Base-by-base conservation (phyloP, 164 flowering plant genomes). In the Dillenia turbinata region DNA sequence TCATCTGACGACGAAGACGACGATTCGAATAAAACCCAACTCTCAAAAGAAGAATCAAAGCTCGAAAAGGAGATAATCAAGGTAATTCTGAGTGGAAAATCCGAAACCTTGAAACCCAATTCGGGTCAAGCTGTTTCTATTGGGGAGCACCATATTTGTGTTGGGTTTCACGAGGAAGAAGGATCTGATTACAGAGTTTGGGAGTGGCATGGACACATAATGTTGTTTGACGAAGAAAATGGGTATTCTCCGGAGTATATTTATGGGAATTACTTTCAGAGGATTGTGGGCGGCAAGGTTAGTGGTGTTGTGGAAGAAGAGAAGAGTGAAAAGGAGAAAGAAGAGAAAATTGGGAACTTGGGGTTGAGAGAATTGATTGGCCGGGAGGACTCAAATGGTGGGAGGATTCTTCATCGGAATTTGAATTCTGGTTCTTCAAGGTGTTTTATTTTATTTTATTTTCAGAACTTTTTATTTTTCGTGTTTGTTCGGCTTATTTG, bases 171-270 rank as follows among this genome's bases (percentile, higher is more conserved):
- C 26, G 77, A 79, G 59, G 87, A 84, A 9, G 47, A 44, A 2
- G 88, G 73, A 0, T 78, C 85, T 22, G 86, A 83, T 61, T 85
- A 85, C 59, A 78, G 92, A 67, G 88, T 83, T 0, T 87, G 92
- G 92, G 92, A 87, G 75, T 87, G 92, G 92, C 92, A 87, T 48
- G 90, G 92, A 9, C 92, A 85, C 66, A 73, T 87, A 8, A 83
- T 87, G 86, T 47, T 83, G 66, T 85, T 79, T 54, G 88, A 87
- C 71, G 86, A 81, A 51, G 86, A 80, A 52, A 66, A 78, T 54
- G 92, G 85, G 26, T 87, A 78, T 57, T 61, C 75, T 1, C 90
- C 85, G 0, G 90, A 87, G 80, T 85, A 87, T 69, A 81, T 85
- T 14, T 85, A 87, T 64, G 92, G 92, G 62, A 85, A 85, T 77